These are phyloP conservation scores for Phytophthora tentaculata DNA, from an alignment of 352 stramenopile species.

Conservation along the genomic window DNA sequence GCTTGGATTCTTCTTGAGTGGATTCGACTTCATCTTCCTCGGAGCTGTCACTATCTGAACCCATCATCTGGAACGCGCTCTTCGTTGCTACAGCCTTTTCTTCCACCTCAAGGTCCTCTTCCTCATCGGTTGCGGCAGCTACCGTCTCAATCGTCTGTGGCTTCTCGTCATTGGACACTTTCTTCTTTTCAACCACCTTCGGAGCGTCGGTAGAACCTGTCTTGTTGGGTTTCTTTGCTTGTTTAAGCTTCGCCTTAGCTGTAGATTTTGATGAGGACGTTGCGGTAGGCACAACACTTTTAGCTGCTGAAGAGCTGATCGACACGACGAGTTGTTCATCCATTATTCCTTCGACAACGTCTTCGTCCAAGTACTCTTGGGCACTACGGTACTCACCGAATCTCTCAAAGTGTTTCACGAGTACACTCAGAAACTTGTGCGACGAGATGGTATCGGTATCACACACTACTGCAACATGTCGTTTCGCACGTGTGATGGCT, in stretches of 20 bases:
- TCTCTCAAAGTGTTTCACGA: constrained; percentile 94
- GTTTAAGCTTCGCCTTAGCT: constrained; percentile 12
- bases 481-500: constrained; percentile 95
- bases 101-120: constrained; percentile 32
- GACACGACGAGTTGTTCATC: constrained; percentile 25
- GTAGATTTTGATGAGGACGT: constrained; percentile 4
- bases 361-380: constrained; percentile 79
- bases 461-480: constrained; percentile 95
- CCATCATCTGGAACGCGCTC: constrained; percentile 59
- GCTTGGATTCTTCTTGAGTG: not conserved
- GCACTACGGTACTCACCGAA: constrained; percentile 92
- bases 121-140: constrained; percentile 6
- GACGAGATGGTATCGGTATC: constrained; percentile 94
- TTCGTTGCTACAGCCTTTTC: constrained; percentile 21
- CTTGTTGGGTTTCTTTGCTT: constrained; percentile 22
- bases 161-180: constrained; percentile 15
- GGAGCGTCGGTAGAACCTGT: not conserved
- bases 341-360: constrained; percentile 49
- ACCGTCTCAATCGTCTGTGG: not conserved
- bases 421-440: constrained; percentile 90
- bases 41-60: constrained; percentile 40
- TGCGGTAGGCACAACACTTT: not conserved
- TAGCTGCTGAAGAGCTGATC: not conserved
- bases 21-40: constrained; percentile 22
- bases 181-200: constrained; percentile 8